These are phyloP conservation scores for Quercus parvula DNA, from an alignment of 306 rosid genomes.

Conservation along the genomic window DNA sequence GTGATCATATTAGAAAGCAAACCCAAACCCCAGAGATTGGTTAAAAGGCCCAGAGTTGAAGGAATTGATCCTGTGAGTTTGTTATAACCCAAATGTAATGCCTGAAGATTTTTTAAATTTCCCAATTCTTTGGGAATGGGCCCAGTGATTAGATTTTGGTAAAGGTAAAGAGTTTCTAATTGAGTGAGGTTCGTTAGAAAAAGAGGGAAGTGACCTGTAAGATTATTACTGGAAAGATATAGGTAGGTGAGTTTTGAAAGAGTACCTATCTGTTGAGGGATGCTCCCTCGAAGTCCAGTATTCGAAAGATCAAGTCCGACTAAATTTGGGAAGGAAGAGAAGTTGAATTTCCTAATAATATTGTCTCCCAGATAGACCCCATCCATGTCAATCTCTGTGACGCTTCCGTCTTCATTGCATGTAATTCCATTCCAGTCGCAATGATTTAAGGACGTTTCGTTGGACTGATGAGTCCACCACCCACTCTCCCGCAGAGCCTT, in stretches of 20 bases:
- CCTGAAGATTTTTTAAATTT: neutral
- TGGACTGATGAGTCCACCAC: neutral
- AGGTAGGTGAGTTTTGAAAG: neutral
- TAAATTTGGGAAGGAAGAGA: slow-evolving; percentile 1
- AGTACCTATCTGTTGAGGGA: neutral
- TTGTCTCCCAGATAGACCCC: neutral
- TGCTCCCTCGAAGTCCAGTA: neutral
- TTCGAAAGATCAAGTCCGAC: fast-evolving
- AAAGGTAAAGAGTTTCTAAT: neutral
- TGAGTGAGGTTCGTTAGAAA: neutral
- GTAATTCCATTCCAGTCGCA: neutral
- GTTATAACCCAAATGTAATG: too few relatives aligned
- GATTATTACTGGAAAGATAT: neutral
- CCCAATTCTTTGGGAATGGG: too few relatives aligned
- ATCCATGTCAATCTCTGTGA: neutral
- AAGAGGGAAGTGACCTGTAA: neutral
- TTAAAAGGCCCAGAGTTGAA: neutral
- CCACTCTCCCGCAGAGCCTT: neutral
- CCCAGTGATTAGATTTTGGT: too few relatives aligned
- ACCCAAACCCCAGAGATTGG: neutral
- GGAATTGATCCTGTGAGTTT: neutral
- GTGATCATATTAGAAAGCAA: neutral
- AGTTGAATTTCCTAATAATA: too few relatives aligned
- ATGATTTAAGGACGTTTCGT: neutral
- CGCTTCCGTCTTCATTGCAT: neutral